A percentile compares a stretch with the other conserved stretches of the same genome.
These are phyloP conservation scores for Asparagopsis taxiformis DNA, from an alignment of 31 red algal genomes.

Conservation along the genomic window DNA sequence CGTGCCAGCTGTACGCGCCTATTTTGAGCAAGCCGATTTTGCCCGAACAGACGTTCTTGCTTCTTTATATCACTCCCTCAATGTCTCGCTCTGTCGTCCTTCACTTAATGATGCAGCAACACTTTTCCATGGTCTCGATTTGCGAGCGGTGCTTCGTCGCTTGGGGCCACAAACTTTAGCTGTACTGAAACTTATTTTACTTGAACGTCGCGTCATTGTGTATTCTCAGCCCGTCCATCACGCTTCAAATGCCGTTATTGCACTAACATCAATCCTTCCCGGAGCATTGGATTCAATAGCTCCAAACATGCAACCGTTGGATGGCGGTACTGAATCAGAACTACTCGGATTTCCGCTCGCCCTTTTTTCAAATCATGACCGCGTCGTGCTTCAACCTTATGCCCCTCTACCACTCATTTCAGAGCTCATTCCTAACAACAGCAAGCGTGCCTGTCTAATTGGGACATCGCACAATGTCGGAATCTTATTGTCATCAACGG, in stretches of 20 bases:
- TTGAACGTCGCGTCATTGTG: constrained; percentile 73
- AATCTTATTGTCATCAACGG: constrained; percentile 59
- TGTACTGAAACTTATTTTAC: constrained; percentile 79
- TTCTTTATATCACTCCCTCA: constrained; percentile 73
- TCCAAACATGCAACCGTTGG: constrained; percentile 25
- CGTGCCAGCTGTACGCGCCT: constrained; percentile 66
- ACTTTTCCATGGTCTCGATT: constrained; percentile 76
- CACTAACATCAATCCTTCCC: constrained; percentile 65
- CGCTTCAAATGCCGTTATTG: constrained; percentile 75
- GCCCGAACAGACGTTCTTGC: constrained; percentile 76
- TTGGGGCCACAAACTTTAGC: constrained; percentile 69
- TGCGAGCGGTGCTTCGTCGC: constrained; percentile 54
- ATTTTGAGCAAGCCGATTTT: constrained; percentile 91
- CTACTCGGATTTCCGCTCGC: constrained; percentile 58
- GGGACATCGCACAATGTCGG: constrained; percentile 82
- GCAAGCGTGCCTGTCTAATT: constrained; percentile 36
- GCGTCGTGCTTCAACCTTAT: constrained; percentile 76
- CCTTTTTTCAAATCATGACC: constrained; percentile 52
- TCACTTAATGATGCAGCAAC: constrained; percentile 23
- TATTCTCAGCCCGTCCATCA: constrained; percentile 70
- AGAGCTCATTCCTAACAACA: constrained; percentile 52
- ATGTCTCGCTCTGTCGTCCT: constrained; percentile 56
- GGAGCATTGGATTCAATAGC: constrained; percentile 75
- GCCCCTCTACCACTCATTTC: constrained; percentile 77
- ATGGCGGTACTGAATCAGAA: constrained; percentile 15